Evolutionary conservation across 345 rosid species (phyloP).

Genomic region (Xanthoceras sorbifolium): DNA sequence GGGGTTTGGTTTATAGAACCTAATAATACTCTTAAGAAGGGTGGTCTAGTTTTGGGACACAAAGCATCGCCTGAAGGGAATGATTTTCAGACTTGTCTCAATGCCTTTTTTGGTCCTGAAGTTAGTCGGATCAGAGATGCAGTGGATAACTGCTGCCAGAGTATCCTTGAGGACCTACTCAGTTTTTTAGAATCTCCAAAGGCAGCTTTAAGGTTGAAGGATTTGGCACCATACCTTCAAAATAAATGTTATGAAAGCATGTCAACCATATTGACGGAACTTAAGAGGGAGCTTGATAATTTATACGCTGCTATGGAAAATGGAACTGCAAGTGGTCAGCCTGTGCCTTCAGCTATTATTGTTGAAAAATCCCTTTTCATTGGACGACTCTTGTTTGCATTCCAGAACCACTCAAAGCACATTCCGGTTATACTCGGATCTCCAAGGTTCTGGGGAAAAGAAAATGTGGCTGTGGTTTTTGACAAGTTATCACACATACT

Average conservation of each 20-base stretch:
- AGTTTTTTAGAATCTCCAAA: conserved; percentile 92
- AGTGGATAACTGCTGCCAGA: conserved; percentile 74
- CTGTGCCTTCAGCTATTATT: conserved; percentile 54
- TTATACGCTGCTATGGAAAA: conserved; percentile 54
- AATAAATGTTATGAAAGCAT: conserved; percentile 77
- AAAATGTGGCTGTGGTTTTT: conserved; percentile 51
- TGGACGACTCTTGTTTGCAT: conserved; percentile 90
- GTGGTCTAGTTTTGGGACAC: conserved; percentile 42
- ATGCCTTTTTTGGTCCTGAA: conserved; percentile 86
- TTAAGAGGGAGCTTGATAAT: conserved; percentile 66
- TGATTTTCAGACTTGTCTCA: conserved; percentile 75
- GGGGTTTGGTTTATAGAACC: conserved; percentile 97
- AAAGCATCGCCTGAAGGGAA: conserved; percentile 59
- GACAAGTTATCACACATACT: conserved; percentile 68
- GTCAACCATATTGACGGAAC: conserved; percentile 61
- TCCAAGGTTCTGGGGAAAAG: conserved; percentile 92
- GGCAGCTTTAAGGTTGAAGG: conserved; percentile 78
- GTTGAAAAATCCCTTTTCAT: conserved; percentile 89
- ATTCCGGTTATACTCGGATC: conserved; percentile 85
- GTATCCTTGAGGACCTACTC: conserved; percentile 77
- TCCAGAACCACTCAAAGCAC: conserved; percentile 77
- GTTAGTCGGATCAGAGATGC: conserved; percentile 86
- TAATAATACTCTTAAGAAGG: conserved; percentile 48
- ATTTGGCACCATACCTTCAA: conserved; percentile 79
- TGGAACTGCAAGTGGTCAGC: conserved; percentile 38